These are phyloP conservation scores for Aspergillus conjunctus DNA, from an alignment of 495 filamentous ascomycete genomes.

Conservation along the genomic window DNA sequence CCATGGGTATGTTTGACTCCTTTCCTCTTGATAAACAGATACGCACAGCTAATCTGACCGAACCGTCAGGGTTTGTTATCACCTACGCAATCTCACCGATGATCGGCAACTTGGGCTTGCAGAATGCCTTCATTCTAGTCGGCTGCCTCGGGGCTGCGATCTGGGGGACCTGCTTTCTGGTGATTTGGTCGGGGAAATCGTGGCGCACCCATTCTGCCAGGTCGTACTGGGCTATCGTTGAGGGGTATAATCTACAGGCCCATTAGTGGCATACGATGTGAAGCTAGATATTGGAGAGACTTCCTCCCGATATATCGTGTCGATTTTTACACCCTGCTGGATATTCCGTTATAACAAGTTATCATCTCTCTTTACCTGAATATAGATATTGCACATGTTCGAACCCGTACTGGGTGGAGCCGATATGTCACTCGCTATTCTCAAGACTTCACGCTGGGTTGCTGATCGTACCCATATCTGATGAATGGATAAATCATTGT, in stretches of 20 bases:
- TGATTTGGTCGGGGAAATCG: slow-evolving; percentile 1
- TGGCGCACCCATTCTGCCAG: not conserved
- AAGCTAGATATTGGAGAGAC: no score
- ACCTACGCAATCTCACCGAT: slow-evolving; percentile 5
- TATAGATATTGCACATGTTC: no score
- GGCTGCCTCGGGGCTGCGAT: not conserved
- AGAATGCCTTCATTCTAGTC: slow-evolving; percentile 3
- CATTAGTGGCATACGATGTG: no score
- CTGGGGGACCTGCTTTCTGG: not conserved
- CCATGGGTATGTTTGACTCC: slow-evolving; percentile 44
- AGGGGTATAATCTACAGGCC: not conserved
- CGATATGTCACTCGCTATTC: no score
- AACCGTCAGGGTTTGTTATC: slow-evolving; percentile 7
- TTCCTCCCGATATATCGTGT: no score
- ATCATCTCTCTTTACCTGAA: no score
- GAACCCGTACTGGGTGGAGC: no score
- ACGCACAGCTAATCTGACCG: not conserved
- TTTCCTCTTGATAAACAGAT: not conserved
- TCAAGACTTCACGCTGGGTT: no score
- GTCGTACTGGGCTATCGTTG: slow-evolving; percentile 9
- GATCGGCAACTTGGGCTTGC: slow-evolving; percentile 1
- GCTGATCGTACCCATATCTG: no score
- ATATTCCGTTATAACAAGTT: no score
- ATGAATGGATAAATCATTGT: not conserved
- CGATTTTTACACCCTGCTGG: no score